Evolutionary conservation across 306 rosid species (phyloP), one percentile per base, ranked within the genome.

Genomic region (Inga laurina): DNA sequence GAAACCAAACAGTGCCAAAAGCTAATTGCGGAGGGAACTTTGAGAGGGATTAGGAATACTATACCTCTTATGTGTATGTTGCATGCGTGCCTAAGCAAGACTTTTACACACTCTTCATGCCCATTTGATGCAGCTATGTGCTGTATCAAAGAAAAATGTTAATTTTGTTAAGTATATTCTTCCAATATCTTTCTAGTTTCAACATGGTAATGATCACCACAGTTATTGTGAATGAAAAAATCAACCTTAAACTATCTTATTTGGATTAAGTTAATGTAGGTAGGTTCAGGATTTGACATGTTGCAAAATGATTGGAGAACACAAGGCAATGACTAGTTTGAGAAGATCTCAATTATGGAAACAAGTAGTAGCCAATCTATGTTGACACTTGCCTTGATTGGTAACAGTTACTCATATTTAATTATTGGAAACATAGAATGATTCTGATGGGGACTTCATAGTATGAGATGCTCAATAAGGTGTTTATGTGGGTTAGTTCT

Each of bases 91-190:
- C 76, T 93, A 75, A 91, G 97, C 76, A 93, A 90, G 67, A 88
- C 94, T 83, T 84, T 78, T 13, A 93, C 91, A 83, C 97, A 91
- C 37, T 89, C 94, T 78, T 93, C 90, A 62, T 90, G 93, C n/a
- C 97, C 97, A 80, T 91, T 82, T 66, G 92, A 85, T 79, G 97
- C 93, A 49, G 97, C 97, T 75, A 93, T 85, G 80, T 93, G 97
- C 97, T 93, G 72, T 83, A 84, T 67, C 21, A 77, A 51, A 67
- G 67, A 67, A 84, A 76, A 30, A 74, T 79, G 74, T 73, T 69
- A 80, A 79, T 48, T 76, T 64, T 82, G 84, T 76, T 6, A 51
- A 61, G 51, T 62, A 75, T 16, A 46, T 74, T 10, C 34, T 56
- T 39, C 49, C 52, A 52, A 67, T 68, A 9, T 71, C 78, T 27